Conservation (phyloP, 768 basidiomycete genomes). For the Ramaria sp. region DNA sequence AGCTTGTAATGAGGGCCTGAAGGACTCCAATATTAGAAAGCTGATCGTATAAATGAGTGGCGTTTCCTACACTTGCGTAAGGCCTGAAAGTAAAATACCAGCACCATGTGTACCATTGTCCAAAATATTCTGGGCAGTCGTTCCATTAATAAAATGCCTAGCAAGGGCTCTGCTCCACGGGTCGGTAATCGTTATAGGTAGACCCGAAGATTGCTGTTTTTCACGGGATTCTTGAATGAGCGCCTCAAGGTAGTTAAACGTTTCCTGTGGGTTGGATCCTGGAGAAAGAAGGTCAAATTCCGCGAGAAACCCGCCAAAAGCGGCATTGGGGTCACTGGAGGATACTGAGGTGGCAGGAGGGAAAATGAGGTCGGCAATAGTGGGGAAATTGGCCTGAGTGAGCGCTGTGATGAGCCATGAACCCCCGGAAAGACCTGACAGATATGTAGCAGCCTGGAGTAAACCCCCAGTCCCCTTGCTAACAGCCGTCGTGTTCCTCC, state of each 20-base stretch:
- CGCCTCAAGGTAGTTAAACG: constrained; percentile 14
- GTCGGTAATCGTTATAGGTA: constrained; percentile 21
- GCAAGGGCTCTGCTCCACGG: constrained; percentile 19
- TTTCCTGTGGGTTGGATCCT: constrained; percentile 11
- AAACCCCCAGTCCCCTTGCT: constrained; percentile 36
- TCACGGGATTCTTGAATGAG: constrained; percentile 20
- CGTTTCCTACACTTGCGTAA: constrained; percentile 22
- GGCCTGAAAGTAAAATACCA: constrained; percentile 24
- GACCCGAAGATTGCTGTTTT: constrained; percentile 20
- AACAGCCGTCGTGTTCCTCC: constrained; percentile 31
- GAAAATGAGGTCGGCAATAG: constrained; percentile 27
- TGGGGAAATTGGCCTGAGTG: constrained; percentile 29
- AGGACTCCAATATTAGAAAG: not conserved
- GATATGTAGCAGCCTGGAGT: constrained; percentile 41
- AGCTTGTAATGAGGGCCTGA: constrained; percentile 23
- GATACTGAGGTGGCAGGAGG: constrained; percentile 17
- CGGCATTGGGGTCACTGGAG: not conserved
- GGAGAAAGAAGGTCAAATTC: constrained; percentile 16
- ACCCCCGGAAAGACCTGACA: constrained; percentile 39
- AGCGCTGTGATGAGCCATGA: constrained; percentile 30
- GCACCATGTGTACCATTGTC: constrained; percentile 22
- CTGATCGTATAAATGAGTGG: not conserved
- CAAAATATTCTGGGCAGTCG: constrained; percentile 21
- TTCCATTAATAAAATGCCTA: constrained; percentile 30
- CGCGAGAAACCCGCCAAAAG: constrained; percentile 23